These are phyloP conservation scores for Ustilago hordei DNA, from an alignment of 1,284 basidiomycete genomes.

Conservation along the genomic window DNA sequence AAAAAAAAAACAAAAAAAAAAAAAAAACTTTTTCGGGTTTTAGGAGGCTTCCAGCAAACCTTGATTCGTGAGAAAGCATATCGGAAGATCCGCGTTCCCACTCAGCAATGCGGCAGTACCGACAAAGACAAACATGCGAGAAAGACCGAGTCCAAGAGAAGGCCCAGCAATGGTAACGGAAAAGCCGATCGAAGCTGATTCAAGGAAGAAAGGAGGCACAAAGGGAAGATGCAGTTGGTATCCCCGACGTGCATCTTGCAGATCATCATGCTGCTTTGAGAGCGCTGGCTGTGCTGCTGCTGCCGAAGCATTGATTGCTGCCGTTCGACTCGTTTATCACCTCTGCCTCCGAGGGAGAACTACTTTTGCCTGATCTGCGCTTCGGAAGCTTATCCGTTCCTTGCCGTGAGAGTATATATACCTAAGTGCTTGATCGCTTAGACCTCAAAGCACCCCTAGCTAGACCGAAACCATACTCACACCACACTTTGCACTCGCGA, in stretches of 20 bases:
- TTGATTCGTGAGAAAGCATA: neutral
- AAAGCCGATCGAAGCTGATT: neutral
- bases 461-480: neutral
- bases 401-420: constrained; percentile 4
- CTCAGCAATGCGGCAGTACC: too few relatives aligned
- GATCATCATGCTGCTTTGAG: constrained; percentile 4
- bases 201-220: neutral
- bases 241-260: constrained; percentile 40
- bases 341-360: neutral
- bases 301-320: neutral
- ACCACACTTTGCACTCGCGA: neutral
- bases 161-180: neutral
- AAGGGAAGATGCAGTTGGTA: neutral
- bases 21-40: neutral
- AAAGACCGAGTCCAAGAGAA: neutral
- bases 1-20: too few relatives aligned
- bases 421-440: neutral
- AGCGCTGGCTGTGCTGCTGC: neutral
- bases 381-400: constrained; percentile 1
- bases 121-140: neutral
- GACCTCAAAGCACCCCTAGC: neutral
- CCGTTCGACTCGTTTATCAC: constrained; percentile 1
- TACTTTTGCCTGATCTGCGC: neutral
- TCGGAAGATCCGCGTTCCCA: neutral
- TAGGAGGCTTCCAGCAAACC: neutral